phyloP scores from a whole-genome alignment of 345 rosid species.

The Camelina laxa region DNA sequence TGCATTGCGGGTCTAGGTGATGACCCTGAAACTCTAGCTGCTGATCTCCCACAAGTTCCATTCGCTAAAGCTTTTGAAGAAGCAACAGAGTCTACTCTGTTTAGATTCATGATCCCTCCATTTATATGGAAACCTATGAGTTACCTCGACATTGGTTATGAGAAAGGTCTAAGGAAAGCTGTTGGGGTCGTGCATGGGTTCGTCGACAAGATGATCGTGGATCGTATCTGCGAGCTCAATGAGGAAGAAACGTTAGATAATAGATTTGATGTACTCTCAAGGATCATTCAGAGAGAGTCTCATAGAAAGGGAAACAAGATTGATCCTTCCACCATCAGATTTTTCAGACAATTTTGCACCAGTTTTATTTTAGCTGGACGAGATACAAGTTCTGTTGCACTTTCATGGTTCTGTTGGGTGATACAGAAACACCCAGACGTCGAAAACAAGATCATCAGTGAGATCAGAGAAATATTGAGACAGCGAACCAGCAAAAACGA shows the following conservation, averaged over 20 bases:
- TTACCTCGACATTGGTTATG: conserved; percentile 54
- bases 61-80: conserved; percentile 58
- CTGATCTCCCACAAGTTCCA: conserved; percentile 45
- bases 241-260: conserved; percentile 39
- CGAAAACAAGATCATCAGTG: conserved; percentile 40
- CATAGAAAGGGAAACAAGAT: conserved; percentile 43
- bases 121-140: conserved; percentile 62
- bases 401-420: conserved; percentile 59
- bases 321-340: conserved; percentile 36
- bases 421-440: conserved; percentile 52
- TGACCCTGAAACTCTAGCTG: conserved; percentile 59
- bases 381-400: conserved; percentile 58
- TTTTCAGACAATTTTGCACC: conserved; percentile 51
- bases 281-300: conserved; percentile 55
- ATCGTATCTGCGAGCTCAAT: conserved; percentile 52
- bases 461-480: conserved; percentile 31
- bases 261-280: conserved; percentile 58
- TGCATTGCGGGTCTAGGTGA: conserved; percentile 68
- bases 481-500: conserved; percentile 36
- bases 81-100: conserved; percentile 58
- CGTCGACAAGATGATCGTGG: conserved; percentile 47
- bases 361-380: conserved; percentile 64
- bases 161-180: conserved; percentile 56
- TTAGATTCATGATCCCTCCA: conserved; percentile 59
- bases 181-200: conserved; percentile 49